phyloP scores from a whole-genome alignment of 2,329 filamentous ascomycete species.

The Nemania abortiva region DNA sequence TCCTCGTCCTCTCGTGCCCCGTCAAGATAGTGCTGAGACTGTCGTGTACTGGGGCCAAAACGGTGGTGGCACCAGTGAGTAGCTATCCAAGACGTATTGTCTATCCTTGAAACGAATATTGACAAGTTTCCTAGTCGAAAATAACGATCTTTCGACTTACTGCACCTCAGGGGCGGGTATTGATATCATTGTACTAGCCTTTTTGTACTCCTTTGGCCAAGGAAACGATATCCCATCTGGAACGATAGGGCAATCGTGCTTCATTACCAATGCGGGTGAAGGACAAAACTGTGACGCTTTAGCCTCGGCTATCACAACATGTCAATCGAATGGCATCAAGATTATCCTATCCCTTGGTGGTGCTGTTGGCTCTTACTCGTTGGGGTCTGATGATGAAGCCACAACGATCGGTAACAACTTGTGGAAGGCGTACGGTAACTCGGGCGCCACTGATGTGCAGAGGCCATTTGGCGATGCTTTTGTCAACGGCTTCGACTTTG shows the following conservation, averaged over 20 bases:
- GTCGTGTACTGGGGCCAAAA: conserved; percentile 52
- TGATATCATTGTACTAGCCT: conserved; percentile 59
- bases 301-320: conserved; percentile 56
- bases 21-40: conserved; percentile 47
- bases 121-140: conserved; percentile 46
- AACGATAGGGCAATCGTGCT: conserved; percentile 56
- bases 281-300: conserved; percentile 56
- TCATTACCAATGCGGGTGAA: conserved; percentile 52
- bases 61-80: conserved; percentile 48
- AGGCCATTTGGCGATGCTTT: conserved; percentile 61
- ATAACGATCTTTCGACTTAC: conserved; percentile 55
- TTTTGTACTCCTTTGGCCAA: conserved; percentile 56
- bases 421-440: conserved; percentile 60
- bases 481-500: conserved; percentile 50
- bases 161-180: conserved; percentile 55
- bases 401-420: conserved; percentile 57
- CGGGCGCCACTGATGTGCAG: conserved; percentile 48
- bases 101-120: neutral
- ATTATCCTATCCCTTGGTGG: conserved; percentile 61
- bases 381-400: conserved; percentile 54
- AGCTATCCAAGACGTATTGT: neutral
- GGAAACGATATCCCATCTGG: conserved; percentile 55
- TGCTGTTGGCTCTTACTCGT: conserved; percentile 52
- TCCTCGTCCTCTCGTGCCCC: conserved; percentile 36
- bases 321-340: conserved; percentile 56